A percentile compares a stretch with the other conserved stretches of the same genome.
Conservation (phyloP, 805 yeast genomes). For the Yamadazyma scolyti region DNA sequence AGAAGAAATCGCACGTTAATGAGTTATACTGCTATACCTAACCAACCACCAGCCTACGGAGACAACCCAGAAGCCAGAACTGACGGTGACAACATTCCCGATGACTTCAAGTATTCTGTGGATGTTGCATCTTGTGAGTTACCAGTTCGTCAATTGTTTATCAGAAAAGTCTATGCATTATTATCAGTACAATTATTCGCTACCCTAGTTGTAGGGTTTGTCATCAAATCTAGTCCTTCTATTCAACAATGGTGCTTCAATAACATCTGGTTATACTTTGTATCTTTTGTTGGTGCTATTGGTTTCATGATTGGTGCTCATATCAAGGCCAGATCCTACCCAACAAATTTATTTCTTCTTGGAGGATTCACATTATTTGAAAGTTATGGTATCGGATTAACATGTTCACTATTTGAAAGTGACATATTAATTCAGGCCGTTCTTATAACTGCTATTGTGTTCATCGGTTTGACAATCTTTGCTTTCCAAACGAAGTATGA, state of each 20-base stretch:
- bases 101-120: conserved; percentile 81
- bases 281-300: conserved; percentile 56
- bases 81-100: conserved; percentile 45
- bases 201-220: conserved; percentile 56
- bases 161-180: conserved; percentile 75
- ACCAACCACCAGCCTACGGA: conserved; percentile 12
- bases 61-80: conserved; percentile 16
- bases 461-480: conserved; percentile 71
- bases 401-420: conserved; percentile 60
- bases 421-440: conserved; percentile 68
- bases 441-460: conserved; percentile 62
- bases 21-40: no score
- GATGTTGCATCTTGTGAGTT: conserved; percentile 75
- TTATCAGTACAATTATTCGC: conserved; percentile 59
- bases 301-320: conserved; percentile 63
- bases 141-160: conserved; percentile 69
- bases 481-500: conserved; percentile 79
- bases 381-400: conserved; percentile 67
- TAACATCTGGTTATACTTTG: conserved; percentile 57
- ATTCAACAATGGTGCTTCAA: conserved; percentile 52
- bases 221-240: conserved; percentile 42
- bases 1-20: no score
- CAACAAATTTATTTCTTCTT: conserved; percentile 58
- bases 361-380: conserved; percentile 71
- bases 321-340: conserved; percentile 63